Evolutionary conservation across 1,139 yeast genomes (phyloP), one percentile per base, ranked within the genome.

Genomic region (Pneumocystis carinii): DNA sequence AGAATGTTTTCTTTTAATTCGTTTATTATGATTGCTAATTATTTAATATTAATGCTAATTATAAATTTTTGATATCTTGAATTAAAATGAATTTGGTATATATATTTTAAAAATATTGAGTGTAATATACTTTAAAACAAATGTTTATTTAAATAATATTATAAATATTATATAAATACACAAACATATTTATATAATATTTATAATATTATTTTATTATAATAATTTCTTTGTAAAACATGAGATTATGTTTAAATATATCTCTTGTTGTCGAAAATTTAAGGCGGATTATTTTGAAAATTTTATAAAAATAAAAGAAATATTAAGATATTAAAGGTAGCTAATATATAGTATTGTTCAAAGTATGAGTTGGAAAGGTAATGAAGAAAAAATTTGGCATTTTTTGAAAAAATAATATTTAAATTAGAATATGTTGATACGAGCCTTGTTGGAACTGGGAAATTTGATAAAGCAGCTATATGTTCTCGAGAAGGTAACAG

Each of bases 401-500:
- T 12, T 48, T 48, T 8, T 48, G 32, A 24, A 24, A 41, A n/a
- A 48, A 48, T 48, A 24, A 6, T 37, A 37, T 48, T 48, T 19
- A 48, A 48, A 59, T 56, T 61, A 85, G 97, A 96, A 66, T 92
- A 92, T 80, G 90, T 97, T 66, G 97, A 92, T 75, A 90, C 90
- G 76, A 63, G 66, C 38, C 83, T 92, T 70, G 78, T 86, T 70
- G 86, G 85, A 64, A 85, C 96, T 65, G 89, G 89, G 68, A 88
- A 87, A 75, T 80, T 92, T 70, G 97, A 90, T 77, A 84, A 84
- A 75, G 96, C 97, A 48, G 94, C 95, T 62, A 83, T 92, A 70
- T 90, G 87, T 77, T 90, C 97, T 17, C 84, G 87, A 69, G 96
- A 95, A 14, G 98, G 98, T 59, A 96, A 90, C 74, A 82, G 96